Base-by-base conservation (phyloP, 1,284 basidiomycete species). In the Leccinum griseonigrum region DNA sequence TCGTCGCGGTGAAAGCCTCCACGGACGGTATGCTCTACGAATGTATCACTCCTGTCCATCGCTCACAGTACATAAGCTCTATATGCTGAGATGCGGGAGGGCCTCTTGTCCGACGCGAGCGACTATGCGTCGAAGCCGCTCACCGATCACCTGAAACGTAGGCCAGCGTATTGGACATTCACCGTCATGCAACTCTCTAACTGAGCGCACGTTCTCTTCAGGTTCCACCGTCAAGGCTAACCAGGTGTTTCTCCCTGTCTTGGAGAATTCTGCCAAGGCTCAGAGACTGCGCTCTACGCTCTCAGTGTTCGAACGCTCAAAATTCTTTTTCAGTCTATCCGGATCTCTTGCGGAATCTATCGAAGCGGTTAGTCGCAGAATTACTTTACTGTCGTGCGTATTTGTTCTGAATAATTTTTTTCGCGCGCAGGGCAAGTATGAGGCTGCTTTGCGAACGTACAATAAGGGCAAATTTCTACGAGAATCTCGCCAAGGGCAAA, bases 271-370 rank as follows among this genome's bases (percentile, higher is more conserved):
- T 4, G 90, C 94, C 60, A 99, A 98, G 73, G 94, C 95, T 3
- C 89, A 94, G 72, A 95, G 97, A 75, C 80, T 99, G 9, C 87
- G 95, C 29, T 94, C 91, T 1, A 98, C 97, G 0, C 84, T 99
- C 13, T 91, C 93, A 48, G 94, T 99, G 7, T 98, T 99, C 68
- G 97, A 99, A 68, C 86, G 95, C 54, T 96, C 93, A 60, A 97
- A 96, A 70, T 99, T 98, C 83, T 95, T 99, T 75, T 99, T 99
- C 84, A 98, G 98, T 71, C 83, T 99, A 22, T 97, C 97, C 0
- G 91, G 92, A 26, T 90, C 91, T 52, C 84, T 99, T n/a, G 85
- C 92, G 28, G 97, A 97, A 73, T 90, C 85, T 18, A 92, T 99
- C 56, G 90, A 95, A 77, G 88, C 89, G 62, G 93, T 94, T 69